A percentile compares a stretch with the other conserved stretches of the same genome.
Conservation (phyloP, 2,329 filamentous ascomycete genomes). For the Aureobasidium mangrovei region DNA sequence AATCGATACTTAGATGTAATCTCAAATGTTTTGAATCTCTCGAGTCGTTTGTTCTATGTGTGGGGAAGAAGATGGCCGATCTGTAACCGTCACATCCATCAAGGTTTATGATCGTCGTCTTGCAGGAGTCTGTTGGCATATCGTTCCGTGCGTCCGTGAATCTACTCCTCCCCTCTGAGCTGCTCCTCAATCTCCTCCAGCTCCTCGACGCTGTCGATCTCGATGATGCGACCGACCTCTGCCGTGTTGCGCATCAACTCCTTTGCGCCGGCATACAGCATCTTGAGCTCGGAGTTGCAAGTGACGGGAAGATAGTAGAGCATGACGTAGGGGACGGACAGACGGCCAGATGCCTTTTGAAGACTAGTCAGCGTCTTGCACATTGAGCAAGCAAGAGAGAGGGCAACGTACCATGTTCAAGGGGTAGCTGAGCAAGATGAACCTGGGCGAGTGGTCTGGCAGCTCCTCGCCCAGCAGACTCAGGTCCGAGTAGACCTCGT, state of each 20-base stretch:
- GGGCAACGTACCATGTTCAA: constrained; percentile 61
- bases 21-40: constrained; percentile 9
- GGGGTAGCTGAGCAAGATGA: constrained; percentile 83
- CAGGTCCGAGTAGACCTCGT: constrained; percentile 72
- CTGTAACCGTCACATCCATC: constrained; percentile 3
- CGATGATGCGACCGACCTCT: constrained; percentile 80
- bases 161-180: constrained; percentile 37
- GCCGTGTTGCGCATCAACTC: constrained; percentile 90
- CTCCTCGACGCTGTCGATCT: constrained; percentile 73
- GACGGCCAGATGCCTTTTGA: constrained; percentile 41
- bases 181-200: constrained; percentile 70
- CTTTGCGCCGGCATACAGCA: constrained; percentile 94
- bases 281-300: constrained; percentile 76
- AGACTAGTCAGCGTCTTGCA: not conserved
- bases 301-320: constrained; percentile 91
- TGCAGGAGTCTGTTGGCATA: not conserved
- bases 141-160: not conserved
- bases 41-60: not conserved
- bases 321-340: constrained; percentile 87
- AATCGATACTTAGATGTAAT: constrained; percentile 10
- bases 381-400: not conserved
- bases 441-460: constrained; percentile 84
- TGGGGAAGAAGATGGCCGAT: not conserved
- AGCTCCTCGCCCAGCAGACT: constrained; percentile 78
- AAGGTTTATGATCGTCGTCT: constrained; percentile 7